A percentile compares a stretch with the other conserved stretches of the same genome.
phyloP scores from a whole-genome alignment of 2,329 filamentous ascomycete species.

The Aspergillus puulaauensis region DNA sequence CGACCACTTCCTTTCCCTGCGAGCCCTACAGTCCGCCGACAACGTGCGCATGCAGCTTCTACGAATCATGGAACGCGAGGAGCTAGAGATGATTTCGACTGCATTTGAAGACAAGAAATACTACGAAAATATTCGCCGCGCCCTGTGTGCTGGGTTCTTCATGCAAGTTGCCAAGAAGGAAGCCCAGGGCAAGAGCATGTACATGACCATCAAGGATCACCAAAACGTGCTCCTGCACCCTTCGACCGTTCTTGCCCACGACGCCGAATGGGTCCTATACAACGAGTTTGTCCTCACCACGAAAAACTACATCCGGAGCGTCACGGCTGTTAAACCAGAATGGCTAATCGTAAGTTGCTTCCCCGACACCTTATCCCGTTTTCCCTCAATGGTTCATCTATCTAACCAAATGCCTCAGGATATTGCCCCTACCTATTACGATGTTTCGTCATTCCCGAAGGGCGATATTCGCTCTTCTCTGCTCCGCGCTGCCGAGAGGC shows the following conservation, averaged over 20 bases:
- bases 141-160: conserved; percentile 93
- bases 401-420: conserved; percentile 59
- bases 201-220: conserved; percentile 94
- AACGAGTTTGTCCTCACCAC: conserved; percentile 98
- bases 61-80: conserved; percentile 93
- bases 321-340: conserved; percentile 87
- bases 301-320: conserved; percentile 96
- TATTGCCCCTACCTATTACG: conserved; percentile 91
- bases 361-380: not conserved
- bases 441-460: conserved; percentile 76
- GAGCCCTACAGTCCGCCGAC: conserved; percentile 87
- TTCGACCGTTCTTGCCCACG: conserved; percentile 81
- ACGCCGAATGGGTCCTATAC: conserved; percentile 96
- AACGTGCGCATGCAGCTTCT: conserved; percentile 89
- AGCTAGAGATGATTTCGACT: conserved; percentile 82
- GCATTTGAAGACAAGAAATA: conserved; percentile 95
- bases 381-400: conserved; percentile 4
- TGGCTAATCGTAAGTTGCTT: conserved; percentile 82
- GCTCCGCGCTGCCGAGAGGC: conserved; percentile 54
- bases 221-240: conserved; percentile 92
- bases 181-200: conserved; percentile 75
- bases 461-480: conserved; percentile 76
- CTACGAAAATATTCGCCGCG: conserved; percentile 94
- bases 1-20: conserved; percentile 89
- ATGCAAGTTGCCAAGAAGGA: conserved; percentile 99